These are phyloP conservation scores for Cryphonectria radicalis DNA, from an alignment of 2,329 filamentous ascomycete species.

Conservation along the genomic window DNA sequence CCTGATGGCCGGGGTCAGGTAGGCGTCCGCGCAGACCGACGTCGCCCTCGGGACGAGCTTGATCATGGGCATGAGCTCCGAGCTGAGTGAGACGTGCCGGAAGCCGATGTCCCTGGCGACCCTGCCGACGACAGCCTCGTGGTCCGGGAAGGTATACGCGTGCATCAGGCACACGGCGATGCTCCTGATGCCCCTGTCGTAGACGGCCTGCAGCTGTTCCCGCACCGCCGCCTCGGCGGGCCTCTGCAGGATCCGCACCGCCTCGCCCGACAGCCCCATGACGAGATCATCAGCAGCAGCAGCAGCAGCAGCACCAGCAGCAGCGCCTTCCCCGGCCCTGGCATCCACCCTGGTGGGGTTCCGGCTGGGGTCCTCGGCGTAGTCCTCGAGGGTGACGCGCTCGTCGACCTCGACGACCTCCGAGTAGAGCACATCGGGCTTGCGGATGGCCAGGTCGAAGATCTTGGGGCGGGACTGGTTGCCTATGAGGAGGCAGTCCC, in stretches of 20 bases:
- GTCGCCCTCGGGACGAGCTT: conserved; percentile 77
- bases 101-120: conserved; percentile 83
- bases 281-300: conserved; percentile 55
- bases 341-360: conserved; percentile 58
- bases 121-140: conserved; percentile 77
- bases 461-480: conserved; percentile 90
- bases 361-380: conserved; percentile 81
- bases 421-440: conserved; percentile 86
- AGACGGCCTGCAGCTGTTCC: conserved; percentile 67
- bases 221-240: conserved; percentile 62
- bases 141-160: conserved; percentile 86
- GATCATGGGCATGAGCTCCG: conserved; percentile 89
- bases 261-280: conserved; percentile 73
- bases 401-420: conserved; percentile 88
- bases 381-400: conserved; percentile 88
- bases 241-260: conserved; percentile 69
- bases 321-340: conserved; percentile 50
- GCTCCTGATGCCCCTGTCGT: conserved; percentile 72
- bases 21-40: conserved; percentile 79
- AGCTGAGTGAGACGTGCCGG: conserved; percentile 78
- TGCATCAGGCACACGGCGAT: conserved; percentile 93
- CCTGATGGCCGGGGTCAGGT: conserved; percentile 77
- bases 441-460: conserved; percentile 85
- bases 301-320: too few relatives aligned
- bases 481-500: conserved; percentile 84